Percentiles rank a stretch among this genome's conserved stretches.
These are phyloP conservation scores for Trypanosoma melophagium DNA, from an alignment of 208 protist species.

Conservation along the genomic window DNA sequence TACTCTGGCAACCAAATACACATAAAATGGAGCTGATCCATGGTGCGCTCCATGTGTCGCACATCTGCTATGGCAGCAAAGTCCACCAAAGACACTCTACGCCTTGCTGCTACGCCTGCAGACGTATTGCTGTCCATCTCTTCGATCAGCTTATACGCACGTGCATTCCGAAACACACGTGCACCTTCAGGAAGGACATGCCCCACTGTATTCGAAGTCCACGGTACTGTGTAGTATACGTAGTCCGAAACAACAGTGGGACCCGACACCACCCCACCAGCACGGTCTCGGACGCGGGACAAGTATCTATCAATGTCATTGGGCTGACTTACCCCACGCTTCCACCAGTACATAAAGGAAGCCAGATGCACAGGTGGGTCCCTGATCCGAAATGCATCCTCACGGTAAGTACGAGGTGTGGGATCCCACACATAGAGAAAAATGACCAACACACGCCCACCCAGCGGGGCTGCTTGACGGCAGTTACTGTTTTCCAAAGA, in stretches of 20 bases:
- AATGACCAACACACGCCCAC: slow-evolving; percentile 6
- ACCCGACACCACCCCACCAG: neutral
- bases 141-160: neutral
- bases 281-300: neutral
- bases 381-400: neutral
- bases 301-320: slow-evolving; percentile 20
- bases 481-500: neutral
- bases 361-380: slow-evolving; percentile 19
- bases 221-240: slow-evolving; percentile 26
- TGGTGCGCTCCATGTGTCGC: slow-evolving; percentile 6
- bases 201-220: neutral
- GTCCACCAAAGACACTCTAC: slow-evolving; percentile 20
- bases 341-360: slow-evolving; percentile 37
- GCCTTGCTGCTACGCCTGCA: neutral
- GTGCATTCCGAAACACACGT: slow-evolving; percentile 19
- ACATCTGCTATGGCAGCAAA: slow-evolving; percentile 26
- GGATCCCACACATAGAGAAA: slow-evolving; percentile 25
- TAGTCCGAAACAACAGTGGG: neutral
- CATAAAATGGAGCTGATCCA: slow-evolving; percentile 33
- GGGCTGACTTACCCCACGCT: neutral
- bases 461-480: neutral
- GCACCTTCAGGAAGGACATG: slow-evolving; percentile 15
- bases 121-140: neutral
- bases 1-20: slow-evolving; percentile 20
- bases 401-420: neutral